Evolutionary conservation across 495 filamentous ascomycete species (phyloP), one percentile per base, ranked within the genome.

Genomic region (Margaritispora aquatica): DNA sequence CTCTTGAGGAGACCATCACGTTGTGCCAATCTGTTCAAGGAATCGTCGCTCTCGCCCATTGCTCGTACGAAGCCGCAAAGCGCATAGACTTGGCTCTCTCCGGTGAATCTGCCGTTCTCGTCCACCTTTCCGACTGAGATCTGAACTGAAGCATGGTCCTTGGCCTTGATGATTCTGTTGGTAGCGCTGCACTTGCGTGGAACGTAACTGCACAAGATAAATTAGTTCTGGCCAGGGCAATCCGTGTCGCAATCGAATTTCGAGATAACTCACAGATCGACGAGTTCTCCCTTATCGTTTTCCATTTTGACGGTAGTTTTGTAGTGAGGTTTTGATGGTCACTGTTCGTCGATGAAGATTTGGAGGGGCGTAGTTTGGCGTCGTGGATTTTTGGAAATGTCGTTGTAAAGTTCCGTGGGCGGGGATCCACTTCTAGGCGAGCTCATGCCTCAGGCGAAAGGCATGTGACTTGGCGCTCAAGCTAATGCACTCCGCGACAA

Each of bases 111-210:
- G 66, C 94, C 93, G 79, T 89, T 92, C 84, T 99, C 94, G 77
- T 97, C 94, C 66, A 98, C 90, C 79, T 94, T 94, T 73, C 86
- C 89, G 71, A 94, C 80, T 66, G 87, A 87, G 75, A 96, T 88
- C 81, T 96, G 88, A 67, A 92, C 92, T 56, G 88, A 92, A 68
- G 88, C 90, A 82, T 95, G 90, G 79, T 95, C 94, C 80, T 97
- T 96, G 80, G 94, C 89, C 83, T 96, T 96, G 86, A 97, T 96
- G 85, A 97, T 96, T 77, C 89, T 86, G 87, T 89, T 89, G 76
- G 89, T 93, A 70, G 89, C 90, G 75, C 83, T 88, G 88, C 90
- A 93, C 85, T 93, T 99, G 84, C 94, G 91, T 76, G 95, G 93
- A 82, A 97, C 91, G 84, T 97, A 97, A 76, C 91, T 96, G 73